Conservation (phyloP, 2,329 filamentous ascomycete genomes). For the Neofusicoccum kwambonambiense region DNA sequence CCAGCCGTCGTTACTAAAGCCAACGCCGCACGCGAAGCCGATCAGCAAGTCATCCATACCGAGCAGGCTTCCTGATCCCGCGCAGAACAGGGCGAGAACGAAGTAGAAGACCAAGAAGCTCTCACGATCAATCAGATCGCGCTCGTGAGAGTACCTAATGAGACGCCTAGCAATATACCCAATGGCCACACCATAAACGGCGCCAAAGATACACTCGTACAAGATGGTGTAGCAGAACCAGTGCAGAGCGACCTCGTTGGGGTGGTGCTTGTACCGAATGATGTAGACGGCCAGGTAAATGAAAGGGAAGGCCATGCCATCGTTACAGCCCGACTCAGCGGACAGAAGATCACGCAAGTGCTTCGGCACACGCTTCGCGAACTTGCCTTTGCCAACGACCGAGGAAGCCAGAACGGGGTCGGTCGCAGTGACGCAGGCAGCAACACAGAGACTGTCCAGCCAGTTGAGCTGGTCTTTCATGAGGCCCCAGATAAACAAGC, state of each 20-base stretch:
- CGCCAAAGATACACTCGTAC: slow-evolving; percentile 94
- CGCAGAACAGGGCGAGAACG: slow-evolving; percentile 90
- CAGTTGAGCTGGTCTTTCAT: slow-evolving; percentile 70
- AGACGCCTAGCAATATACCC: slow-evolving; percentile 89
- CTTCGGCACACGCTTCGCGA: slow-evolving; percentile 94
- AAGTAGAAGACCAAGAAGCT: slow-evolving; percentile 99
- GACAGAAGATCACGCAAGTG: slow-evolving; percentile 94
- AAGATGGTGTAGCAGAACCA: slow-evolving; percentile 89
- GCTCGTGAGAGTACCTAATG: slow-evolving; percentile 82
- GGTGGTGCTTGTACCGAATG: slow-evolving; percentile 72
- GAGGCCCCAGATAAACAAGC: slow-evolving; percentile 93
- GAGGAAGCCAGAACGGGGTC: slow-evolving; percentile 96
- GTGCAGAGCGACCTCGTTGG: slow-evolving; percentile 70
- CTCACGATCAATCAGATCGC: slow-evolving; percentile 87
- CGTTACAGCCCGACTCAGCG: slow-evolving; percentile 96
- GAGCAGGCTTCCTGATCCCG: slow-evolving; percentile 85
- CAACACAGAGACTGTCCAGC: slow-evolving; percentile 83
- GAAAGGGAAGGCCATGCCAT: slow-evolving; percentile 99
- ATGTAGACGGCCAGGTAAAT: slow-evolving; percentile 90
- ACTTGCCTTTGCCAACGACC: slow-evolving; percentile 98
- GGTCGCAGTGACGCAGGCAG: slow-evolving; percentile 94
- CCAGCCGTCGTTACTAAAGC: slow-evolving; percentile 99
- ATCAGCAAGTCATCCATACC: slow-evolving; percentile 93
- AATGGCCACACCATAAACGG: slow-evolving; percentile 80
- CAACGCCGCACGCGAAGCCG: slow-evolving; percentile 93